Conservation (phyloP, 805 yeast species). For the Nakazawaea molendinolei region DNA sequence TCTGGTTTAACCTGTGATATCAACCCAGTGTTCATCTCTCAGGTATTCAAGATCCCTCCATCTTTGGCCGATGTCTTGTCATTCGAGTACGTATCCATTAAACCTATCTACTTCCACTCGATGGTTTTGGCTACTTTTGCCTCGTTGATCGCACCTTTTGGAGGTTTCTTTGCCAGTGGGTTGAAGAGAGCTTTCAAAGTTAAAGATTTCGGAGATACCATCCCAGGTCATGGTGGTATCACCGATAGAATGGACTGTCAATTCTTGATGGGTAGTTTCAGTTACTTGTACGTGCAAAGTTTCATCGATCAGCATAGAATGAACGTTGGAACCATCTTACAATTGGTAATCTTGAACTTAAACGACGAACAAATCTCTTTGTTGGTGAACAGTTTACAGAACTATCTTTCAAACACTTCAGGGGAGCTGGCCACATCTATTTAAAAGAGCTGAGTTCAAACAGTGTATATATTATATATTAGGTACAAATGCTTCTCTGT, state of each 20-base stretch:
- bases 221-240: conserved; percentile 98
- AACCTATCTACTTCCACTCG: conserved; percentile 89
- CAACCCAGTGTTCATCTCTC: conserved; percentile 85
- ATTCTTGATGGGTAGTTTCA: conserved; percentile 94
- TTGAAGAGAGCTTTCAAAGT: conserved; percentile 92
- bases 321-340: conserved; percentile 69
- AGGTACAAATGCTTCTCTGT: too few species aligned
- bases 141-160: conserved; percentile 95
- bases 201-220: conserved; percentile 96
- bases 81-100: conserved; percentile 48
- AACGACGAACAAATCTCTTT: conserved; percentile 57
- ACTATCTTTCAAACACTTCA: conserved; percentile 30
- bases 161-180: conserved; percentile 98
- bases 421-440: not conserved
- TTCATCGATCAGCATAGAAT: conserved; percentile 71
- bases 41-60: conserved; percentile 68
- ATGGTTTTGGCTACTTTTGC: conserved; percentile 88
- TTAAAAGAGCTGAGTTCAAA: too few species aligned
- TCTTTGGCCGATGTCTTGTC: conserved; percentile 41
- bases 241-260: conserved; percentile 98
- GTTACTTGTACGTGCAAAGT: conserved; percentile 88
- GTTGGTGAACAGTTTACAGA: conserved; percentile 52
- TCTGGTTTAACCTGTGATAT: conserved; percentile 67
- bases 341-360: conserved; percentile 67
- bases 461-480: too few species aligned